phyloP scores from a whole-genome alignment of 23 red algal genomes.

The Gracilaria vermiculophylla region DNA sequence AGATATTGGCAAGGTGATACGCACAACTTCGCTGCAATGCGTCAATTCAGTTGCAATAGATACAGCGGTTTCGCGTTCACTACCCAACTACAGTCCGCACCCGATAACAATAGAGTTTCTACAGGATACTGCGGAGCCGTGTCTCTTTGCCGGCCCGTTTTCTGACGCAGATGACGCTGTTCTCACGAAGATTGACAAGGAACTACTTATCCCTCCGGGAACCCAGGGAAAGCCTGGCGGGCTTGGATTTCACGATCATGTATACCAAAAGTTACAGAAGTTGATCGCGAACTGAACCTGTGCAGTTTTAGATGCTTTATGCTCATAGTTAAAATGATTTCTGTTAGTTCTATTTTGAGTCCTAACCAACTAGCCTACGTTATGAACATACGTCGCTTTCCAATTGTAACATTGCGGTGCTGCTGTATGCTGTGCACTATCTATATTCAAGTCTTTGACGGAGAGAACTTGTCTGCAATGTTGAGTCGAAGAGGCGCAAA shows the following conservation, averaged over 20 bases:
- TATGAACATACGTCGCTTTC: no score
- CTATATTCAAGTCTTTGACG: neutral
- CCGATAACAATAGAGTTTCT: constrained; percentile 32
- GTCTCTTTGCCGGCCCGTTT: constrained; percentile 40
- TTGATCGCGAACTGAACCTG: neutral
- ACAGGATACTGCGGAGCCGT: neutral
- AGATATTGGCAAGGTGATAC: constrained; percentile 21
- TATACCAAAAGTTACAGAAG: constrained; percentile 21
- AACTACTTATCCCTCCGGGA: constrained; percentile 45
- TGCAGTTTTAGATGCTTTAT: neutral
- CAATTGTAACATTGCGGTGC: no score
- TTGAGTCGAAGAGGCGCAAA: neutral
- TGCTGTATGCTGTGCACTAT: no score
- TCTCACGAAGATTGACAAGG: constrained; percentile 26
- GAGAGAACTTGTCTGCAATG: neutral
- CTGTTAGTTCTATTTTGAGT: constrained; percentile 8
- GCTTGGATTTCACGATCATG: constrained; percentile 21
- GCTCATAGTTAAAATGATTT: neutral
- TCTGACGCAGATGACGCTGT: neutral
- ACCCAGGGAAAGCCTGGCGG: constrained; percentile 45
- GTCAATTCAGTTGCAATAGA: constrained; percentile 10
- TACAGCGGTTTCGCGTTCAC: neutral
- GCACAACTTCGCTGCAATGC: constrained; percentile 43
- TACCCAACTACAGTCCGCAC: constrained; percentile 1
- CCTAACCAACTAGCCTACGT: neutral